Percentiles rank a stretch among this genome's conserved stretches.
Evolutionary conservation across 768 basidiomycete species (phyloP).

Genomic region (Podaxis rugospora): DNA sequence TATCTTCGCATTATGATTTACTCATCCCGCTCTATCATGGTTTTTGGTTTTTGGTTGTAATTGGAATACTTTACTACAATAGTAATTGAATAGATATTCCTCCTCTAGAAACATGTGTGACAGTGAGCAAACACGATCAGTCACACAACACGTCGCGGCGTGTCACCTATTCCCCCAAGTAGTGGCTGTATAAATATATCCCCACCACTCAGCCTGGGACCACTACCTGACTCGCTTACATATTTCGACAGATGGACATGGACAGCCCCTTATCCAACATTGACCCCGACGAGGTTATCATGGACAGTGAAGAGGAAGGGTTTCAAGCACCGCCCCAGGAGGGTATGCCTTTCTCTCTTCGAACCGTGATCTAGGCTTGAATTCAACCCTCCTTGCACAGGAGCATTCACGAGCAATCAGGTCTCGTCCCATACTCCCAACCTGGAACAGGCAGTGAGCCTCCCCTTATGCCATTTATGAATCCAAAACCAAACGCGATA

Average conservation of each 20-base stretch:
- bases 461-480: neutral
- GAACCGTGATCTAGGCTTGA: neutral
- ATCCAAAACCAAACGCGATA: neutral
- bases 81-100: slow-evolving; percentile 5
- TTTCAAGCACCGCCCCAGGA: slow-evolving; percentile 1
- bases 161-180: too few relatives aligned
- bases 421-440: neutral
- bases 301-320: slow-evolving; percentile 36
- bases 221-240: neutral
- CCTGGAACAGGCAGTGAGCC: neutral
- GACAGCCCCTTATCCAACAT: slow-evolving; percentile 13
- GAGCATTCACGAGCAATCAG: neutral
- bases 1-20: neutral
- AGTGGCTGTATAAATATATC: neutral
- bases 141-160: neutral
- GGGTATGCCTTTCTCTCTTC: neutral
- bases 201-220: neutral
- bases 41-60: slow-evolving; percentile 11
- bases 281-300: slow-evolving; percentile 41
- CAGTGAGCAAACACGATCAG: slow-evolving; percentile 13
- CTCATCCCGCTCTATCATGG: neutral
- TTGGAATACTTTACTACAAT: slow-evolving; percentile 5
- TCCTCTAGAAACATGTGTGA: neutral
- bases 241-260: neutral
- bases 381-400: slow-evolving; percentile 5